phyloP scores from a whole-genome alignment of 2,329 filamentous ascomycete species.

The Talaromyces sp. region DNA sequence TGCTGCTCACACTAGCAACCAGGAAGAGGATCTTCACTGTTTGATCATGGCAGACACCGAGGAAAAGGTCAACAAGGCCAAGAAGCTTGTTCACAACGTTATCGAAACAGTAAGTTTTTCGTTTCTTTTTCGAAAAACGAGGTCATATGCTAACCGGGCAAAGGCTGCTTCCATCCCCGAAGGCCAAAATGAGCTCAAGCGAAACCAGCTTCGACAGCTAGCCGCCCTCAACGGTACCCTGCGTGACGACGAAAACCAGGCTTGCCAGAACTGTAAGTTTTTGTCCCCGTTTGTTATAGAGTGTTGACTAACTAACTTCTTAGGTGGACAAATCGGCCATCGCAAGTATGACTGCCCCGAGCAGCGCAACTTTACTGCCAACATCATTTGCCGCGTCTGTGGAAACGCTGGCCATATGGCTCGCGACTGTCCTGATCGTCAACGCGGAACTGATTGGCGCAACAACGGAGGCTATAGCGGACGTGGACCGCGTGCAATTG shows the following conservation, averaged over 20 bases:
- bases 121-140: not conserved
- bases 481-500: slow-evolving; percentile 58
- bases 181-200: slow-evolving; percentile 97
- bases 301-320: slow-evolving; percentile 15
- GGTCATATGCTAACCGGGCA: not conserved
- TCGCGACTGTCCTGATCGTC: slow-evolving; percentile 91
- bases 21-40: slow-evolving; percentile 98
- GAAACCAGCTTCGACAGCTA: slow-evolving; percentile 95
- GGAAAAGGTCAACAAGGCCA: slow-evolving; percentile 99
- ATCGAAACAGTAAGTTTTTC: slow-evolving; percentile 83
- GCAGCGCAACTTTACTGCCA: slow-evolving; percentile 97
- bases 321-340: slow-evolving; percentile 90
- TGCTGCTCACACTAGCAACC: slow-evolving; percentile 98
- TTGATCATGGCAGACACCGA: slow-evolving; percentile 99
- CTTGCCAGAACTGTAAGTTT: slow-evolving; percentile 83
- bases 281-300: not conserved
- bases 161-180: slow-evolving; percentile 97
- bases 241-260: slow-evolving; percentile 98
- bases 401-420: slow-evolving; percentile 98
- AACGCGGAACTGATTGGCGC: slow-evolving; percentile 86
- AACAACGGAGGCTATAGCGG: slow-evolving; percentile 55
- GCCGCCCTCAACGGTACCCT: slow-evolving; percentile 97
- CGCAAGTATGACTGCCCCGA: slow-evolving; percentile 98
- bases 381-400: slow-evolving; percentile 97
- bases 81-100: slow-evolving; percentile 95